A percentile compares a stretch with the other conserved stretches of the same genome.
These are phyloP conservation scores for Brassica rapa DNA, from an alignment of 345 rosid genomes.

Conservation along the genomic window DNA sequence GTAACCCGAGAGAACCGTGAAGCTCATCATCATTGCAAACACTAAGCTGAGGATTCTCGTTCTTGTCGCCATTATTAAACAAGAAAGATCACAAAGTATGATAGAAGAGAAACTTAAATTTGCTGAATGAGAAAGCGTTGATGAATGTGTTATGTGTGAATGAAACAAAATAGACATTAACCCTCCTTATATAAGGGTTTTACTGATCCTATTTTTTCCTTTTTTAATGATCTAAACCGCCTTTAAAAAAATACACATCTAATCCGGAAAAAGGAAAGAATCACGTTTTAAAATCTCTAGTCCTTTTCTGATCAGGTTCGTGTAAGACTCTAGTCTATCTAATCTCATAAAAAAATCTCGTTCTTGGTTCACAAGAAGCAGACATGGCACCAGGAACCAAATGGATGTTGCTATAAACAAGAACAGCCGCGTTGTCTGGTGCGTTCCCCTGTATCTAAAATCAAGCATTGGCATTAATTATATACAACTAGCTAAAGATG, in stretches of 20 bases:
- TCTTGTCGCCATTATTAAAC: background rate
- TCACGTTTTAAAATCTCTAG: background rate
- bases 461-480: background rate
- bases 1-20: background rate
- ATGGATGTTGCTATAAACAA: slow-evolving; percentile 63
- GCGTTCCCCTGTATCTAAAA: slow-evolving; percentile 20
- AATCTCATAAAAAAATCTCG: background rate
- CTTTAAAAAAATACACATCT: background rate
- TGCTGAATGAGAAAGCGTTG: background rate
- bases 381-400: slow-evolving; percentile 66
- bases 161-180: background rate
- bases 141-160: background rate
- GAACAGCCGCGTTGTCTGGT: slow-evolving; percentile 44
- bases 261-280: background rate
- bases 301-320: background rate
- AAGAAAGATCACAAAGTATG: background rate
- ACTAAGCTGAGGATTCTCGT: background rate
- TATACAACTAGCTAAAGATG: background rate
- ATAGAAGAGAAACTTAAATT: background rate
- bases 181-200: background rate
- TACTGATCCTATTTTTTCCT: background rate
- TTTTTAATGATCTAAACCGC: background rate
- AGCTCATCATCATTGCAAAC: background rate
- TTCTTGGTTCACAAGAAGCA: slow-evolving; percentile 41
- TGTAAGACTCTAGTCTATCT: background rate